Conservation (phyloP, 2,329 filamentous ascomycete species). For the Fusarium redolens region DNA sequence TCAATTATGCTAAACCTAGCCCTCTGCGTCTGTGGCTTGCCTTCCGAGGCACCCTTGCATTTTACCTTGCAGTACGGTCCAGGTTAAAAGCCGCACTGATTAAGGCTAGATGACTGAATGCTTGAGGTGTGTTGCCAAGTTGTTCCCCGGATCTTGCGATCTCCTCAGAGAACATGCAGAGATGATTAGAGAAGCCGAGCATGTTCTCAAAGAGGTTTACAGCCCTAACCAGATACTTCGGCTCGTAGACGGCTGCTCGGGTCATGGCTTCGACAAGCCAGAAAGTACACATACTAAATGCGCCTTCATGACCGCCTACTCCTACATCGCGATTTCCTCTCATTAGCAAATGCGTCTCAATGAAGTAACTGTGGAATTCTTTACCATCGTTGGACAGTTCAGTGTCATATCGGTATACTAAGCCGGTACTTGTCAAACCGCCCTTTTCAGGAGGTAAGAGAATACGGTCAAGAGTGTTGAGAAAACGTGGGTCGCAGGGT, state of each 20-base stretch:
- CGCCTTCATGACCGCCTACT: slow-evolving; percentile 79
- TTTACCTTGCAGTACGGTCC: slow-evolving; percentile 59
- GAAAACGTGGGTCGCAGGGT: slow-evolving; percentile 80
- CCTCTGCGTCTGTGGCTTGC: not conserved
- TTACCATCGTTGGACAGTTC: slow-evolving; percentile 75
- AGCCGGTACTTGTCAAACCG: slow-evolving; percentile 77
- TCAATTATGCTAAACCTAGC: not conserved
- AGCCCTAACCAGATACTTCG: slow-evolving; percentile 70
- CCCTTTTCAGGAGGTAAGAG: slow-evolving; percentile 79
- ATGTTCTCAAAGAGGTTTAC: slow-evolving; percentile 82
- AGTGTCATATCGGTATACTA: slow-evolving; percentile 81
- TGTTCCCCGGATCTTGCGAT: slow-evolving; percentile 81
- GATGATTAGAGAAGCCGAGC: slow-evolving; percentile 79
- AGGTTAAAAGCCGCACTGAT: slow-evolving; percentile 83
- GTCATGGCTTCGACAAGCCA: slow-evolving; percentile 85
- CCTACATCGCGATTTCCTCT: slow-evolving; percentile 55
- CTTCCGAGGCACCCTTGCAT: not conserved
- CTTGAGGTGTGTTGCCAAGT: slow-evolving; percentile 82
- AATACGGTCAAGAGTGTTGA: slow-evolving; percentile 78
- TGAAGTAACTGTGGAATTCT: slow-evolving; percentile 19
- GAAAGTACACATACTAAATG: slow-evolving; percentile 85
- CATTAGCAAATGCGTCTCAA: slow-evolving; percentile 4
- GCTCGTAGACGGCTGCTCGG: slow-evolving; percentile 72
- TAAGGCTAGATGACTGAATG: slow-evolving; percentile 80
- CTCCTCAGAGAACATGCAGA: slow-evolving; percentile 84